Evolutionary conservation across 805 yeast species (phyloP).

Genomic region (Jamesozyma rosinii): DNA sequence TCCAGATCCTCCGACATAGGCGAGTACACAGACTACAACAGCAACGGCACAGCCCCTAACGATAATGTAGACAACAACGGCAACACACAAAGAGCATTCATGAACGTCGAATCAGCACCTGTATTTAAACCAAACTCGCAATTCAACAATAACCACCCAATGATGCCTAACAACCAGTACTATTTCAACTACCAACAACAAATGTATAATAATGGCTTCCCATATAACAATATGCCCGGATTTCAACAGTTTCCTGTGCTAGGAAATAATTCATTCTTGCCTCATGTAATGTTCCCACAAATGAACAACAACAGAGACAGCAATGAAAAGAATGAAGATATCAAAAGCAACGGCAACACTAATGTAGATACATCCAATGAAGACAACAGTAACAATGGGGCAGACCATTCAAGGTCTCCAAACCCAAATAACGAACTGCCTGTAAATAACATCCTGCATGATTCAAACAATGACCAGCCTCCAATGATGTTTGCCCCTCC

Average conservation of each 20-base stretch:
- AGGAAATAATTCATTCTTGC: conserved; percentile 4
- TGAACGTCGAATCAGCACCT: conserved; percentile 23
- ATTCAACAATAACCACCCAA: neutral
- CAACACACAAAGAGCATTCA: neutral
- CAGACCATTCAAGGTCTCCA: neutral
- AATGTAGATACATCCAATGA: conserved; percentile 1
- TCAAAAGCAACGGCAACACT: conserved; percentile 1
- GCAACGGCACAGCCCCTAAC: conserved; percentile 5
- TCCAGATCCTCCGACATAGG: conserved; percentile 4
- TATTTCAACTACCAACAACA: conserved; percentile 6
- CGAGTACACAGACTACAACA: conserved; percentile 4
- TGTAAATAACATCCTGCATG: conserved; percentile 6
- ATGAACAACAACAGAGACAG: conserved; percentile 1
- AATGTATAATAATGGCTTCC: conserved; percentile 6
- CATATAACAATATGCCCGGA: conserved; percentile 2
- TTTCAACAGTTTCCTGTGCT: conserved; percentile 7
- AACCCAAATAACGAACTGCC: conserved; percentile 3
- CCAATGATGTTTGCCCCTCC: conserved; percentile 7
- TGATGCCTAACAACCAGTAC: conserved; percentile 2
- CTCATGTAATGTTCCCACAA: conserved; percentile 6
- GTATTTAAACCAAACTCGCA: conserved; percentile 19
- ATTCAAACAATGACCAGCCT: conserved; percentile 1
- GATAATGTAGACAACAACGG: conserved; percentile 1
- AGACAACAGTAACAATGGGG: neutral
- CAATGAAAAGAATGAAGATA: neutral